Conservation (phyloP, 495 filamentous ascomycete genomes). For the Tetracladium marchalianum region DNA sequence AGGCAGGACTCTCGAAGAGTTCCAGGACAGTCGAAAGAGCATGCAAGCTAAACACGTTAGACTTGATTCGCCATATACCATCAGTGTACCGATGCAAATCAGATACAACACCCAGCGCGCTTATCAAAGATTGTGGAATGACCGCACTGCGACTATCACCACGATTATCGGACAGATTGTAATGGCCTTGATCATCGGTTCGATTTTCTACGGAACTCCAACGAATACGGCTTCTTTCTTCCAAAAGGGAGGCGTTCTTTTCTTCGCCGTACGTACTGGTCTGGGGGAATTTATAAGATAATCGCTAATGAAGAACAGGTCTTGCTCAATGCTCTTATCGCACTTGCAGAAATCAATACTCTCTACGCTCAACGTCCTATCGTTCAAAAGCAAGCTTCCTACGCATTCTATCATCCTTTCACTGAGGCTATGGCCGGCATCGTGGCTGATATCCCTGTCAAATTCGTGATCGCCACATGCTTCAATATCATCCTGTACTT, state of each 20-base stretch:
- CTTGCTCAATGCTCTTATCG: conserved; percentile 46
- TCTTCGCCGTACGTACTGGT: conserved; percentile 30
- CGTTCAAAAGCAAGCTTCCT: conserved; percentile 55
- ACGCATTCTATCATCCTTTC: conserved; percentile 56
- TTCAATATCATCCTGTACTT: conserved; percentile 63
- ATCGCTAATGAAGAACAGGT: conserved; percentile 22
- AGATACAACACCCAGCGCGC: conserved; percentile 47
- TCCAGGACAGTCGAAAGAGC: conserved; percentile 53
- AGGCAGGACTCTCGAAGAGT: conserved; percentile 54
- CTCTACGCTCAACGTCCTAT: conserved; percentile 52
- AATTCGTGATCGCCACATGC: conserved; percentile 16
- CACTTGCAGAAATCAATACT: conserved; percentile 50
- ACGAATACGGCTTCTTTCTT: conserved; percentile 31
- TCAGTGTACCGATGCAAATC: conserved; percentile 48
- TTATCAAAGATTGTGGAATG: conserved; percentile 58
- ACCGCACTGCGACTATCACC: conserved; percentile 62
- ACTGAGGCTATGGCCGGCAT: conserved; percentile 49
- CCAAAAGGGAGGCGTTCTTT: conserved; percentile 47
- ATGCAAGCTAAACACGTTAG: conserved; percentile 58
- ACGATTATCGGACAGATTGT: conserved; percentile 61
- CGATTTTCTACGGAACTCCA: conserved; percentile 37
- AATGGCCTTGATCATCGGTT: conserved; percentile 33
- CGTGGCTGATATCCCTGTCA: conserved; percentile 58
- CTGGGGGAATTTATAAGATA: too few species aligned
- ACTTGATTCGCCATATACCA: conserved; percentile 50